phyloP scores from a whole-genome alignment of 1,284 basidiomycete genomes.

The Ceratobasidium papillatum region DNA sequence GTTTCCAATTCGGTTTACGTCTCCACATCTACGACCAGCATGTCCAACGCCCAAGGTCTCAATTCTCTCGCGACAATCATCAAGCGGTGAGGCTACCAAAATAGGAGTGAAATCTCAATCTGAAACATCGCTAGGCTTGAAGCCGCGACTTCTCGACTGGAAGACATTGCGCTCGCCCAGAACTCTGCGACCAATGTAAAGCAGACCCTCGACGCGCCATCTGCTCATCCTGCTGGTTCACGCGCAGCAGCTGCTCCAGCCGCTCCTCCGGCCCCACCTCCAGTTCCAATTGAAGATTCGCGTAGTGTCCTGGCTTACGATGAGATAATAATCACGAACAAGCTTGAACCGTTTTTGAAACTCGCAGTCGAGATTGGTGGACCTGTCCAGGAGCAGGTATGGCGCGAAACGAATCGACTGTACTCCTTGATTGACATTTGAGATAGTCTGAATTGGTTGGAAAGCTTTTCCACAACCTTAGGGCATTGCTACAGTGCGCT shows the following conservation, averaged over 20 bases:
- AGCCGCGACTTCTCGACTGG: slow-evolving; percentile 93
- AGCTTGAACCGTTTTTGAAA: slow-evolving; percentile 76
- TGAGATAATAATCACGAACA: slow-evolving; percentile 73
- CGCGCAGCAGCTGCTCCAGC: slow-evolving; percentile 45
- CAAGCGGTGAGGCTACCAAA: slow-evolving; percentile 68
- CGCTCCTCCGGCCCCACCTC: slow-evolving; percentile 53
- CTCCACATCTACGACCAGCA: slow-evolving; percentile 27
- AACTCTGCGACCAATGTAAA: slow-evolving; percentile 50
- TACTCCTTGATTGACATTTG: background rate
- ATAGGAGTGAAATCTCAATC: background rate
- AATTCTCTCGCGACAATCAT: slow-evolving; percentile 81
- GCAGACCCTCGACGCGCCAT: slow-evolving; percentile 36
- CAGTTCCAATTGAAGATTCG: slow-evolving; percentile 59
- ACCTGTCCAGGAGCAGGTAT: slow-evolving; percentile 78
- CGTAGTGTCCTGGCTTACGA: slow-evolving; percentile 78
- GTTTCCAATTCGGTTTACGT: slow-evolving; percentile 11
- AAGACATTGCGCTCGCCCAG: slow-evolving; percentile 79
- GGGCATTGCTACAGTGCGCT: slow-evolving; percentile 72
- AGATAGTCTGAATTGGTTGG: slow-evolving; percentile 73
- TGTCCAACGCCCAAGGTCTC: slow-evolving; percentile 55
- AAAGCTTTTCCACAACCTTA: slow-evolving; percentile 74
- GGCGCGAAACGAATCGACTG: slow-evolving; percentile 49
- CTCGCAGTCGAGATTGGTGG: slow-evolving; percentile 80
- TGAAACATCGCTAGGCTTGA: slow-evolving; percentile 66
- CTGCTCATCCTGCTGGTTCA: slow-evolving; percentile 49